Base-by-base conservation (phyloP, 73 alveolate genomes). In the Stentor roeselii region DNA sequence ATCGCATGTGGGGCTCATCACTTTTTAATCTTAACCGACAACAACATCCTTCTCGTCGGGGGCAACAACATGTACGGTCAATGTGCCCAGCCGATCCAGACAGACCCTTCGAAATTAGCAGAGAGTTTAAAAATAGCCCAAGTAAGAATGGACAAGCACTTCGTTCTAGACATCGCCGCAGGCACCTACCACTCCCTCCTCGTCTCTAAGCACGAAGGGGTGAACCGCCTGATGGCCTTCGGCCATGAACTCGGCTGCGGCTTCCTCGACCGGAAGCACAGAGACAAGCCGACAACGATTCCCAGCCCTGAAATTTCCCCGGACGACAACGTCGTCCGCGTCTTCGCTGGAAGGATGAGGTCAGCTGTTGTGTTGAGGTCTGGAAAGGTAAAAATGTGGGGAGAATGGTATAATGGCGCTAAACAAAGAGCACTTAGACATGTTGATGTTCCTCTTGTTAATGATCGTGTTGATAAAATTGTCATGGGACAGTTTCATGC, bases 401-500 rank as follows among this genome's bases (percentile, higher is more conserved):
- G 80, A 1, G 80, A 67, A 67, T 67, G 80, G 80, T 67, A 21
- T 67, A 67, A 67, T 2, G 80, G 80, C 21, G 80, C 80, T 2
- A 67, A 67, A 67, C 80, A 67, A 32, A 21, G 80, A 0, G 41
- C n/a, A 30, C 11, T 67, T 15, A 67, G 80, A 67, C 42, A 67
- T 21, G 37, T 67, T 32, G 21, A 2, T 36, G 27, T 67, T n/a
- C 2, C 27, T 1, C 37, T 67, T 27, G n/a, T 40, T 21, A n/a
- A 67, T n/a, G 80, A 67, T 32, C 37, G 80, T 67, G 78, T 78
- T 31, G 82, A 59, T 60, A 87, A 87, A 84, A 88, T 85, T 59
- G 76, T 59, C 1, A 76, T 86, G 78, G 92, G 92, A 59, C 61
- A 83, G 75, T 60, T 60, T 4, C 92, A 87, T 38, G 58, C 87